A percentile compares a stretch with the other conserved stretches of the same genome.
These are phyloP conservation scores for Lolium multiflorum DNA, from an alignment of 176 grass and related monocot species.

Conservation along the genomic window DNA sequence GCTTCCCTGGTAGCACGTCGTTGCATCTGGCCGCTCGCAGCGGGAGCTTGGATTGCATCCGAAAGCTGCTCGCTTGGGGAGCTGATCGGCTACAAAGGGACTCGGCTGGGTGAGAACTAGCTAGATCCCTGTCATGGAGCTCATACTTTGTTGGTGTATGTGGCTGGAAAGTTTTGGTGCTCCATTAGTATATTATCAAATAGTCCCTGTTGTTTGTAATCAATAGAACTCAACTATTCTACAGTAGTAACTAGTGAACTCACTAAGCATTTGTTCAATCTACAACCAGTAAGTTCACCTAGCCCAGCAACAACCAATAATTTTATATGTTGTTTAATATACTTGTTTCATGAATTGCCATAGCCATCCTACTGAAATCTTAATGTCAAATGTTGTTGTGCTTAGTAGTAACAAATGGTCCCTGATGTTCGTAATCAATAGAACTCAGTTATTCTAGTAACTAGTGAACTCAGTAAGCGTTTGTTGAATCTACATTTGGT, in stretches of 20 bases:
- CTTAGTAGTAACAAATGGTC: too few species aligned
- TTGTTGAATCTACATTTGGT: not conserved
- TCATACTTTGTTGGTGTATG: not conserved
- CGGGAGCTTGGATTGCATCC: conserved; percentile 85
- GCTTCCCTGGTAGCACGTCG: conserved; percentile 77
- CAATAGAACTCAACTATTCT: not conserved
- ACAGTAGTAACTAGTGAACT: not conserved
- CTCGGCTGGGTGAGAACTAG: conserved; percentile 66
- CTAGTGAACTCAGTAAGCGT: not conserved
- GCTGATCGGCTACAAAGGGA: conserved; percentile 94
- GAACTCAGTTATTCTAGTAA: not conserved
- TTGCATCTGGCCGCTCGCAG: conserved; percentile 79
- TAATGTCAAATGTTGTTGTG: conserved; percentile 5
- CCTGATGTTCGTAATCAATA: not conserved
- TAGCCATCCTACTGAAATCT: not conserved
- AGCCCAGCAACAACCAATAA: too few species aligned
- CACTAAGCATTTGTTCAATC: not conserved
- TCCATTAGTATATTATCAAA: not conserved
- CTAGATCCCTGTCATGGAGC: not conserved
- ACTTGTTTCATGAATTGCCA: not conserved
- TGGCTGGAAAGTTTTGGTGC: not conserved
- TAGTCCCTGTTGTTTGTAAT: not conserved
- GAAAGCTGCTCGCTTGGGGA: conserved; percentile 86
- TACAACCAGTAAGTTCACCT: not conserved
- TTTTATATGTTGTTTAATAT: not conserved